A percentile compares a stretch with the other conserved stretches of the same genome.
Evolutionary conservation across 257 asterid species (phyloP).

Genomic region (Przewalskia tangutica): DNA sequence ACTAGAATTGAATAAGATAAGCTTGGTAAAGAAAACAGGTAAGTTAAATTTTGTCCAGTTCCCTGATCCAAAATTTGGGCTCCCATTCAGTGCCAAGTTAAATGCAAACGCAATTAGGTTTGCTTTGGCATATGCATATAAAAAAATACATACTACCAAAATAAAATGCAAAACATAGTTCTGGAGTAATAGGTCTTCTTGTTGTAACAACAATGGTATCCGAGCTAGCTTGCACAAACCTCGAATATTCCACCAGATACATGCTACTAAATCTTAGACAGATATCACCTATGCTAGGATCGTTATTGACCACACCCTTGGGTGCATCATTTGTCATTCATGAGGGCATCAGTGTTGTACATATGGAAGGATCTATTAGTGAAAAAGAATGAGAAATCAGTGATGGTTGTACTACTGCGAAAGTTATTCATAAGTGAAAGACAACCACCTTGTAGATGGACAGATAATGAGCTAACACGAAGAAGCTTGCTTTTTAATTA

Average conservation of each 20-base stretch:
- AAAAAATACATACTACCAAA: background rate
- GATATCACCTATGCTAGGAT: background rate
- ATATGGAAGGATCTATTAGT: background rate
- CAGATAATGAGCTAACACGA: background rate
- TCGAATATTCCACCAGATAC: background rate
- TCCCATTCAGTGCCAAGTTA: background rate
- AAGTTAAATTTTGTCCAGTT: background rate
- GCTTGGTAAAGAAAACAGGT: background rate
- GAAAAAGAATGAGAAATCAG: background rate
- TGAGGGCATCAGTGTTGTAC: background rate
- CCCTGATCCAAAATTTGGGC: background rate
- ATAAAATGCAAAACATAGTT: background rate
- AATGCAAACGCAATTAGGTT: background rate
- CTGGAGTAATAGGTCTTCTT: background rate
- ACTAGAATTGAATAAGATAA: background rate
- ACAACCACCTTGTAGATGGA: background rate
- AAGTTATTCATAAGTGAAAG: background rate
- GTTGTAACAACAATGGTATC: background rate
- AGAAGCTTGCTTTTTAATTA: background rate
- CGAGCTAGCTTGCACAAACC: background rate
- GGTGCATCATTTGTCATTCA: too few species aligned
- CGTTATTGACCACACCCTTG: background rate
- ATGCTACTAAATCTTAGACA: too few species aligned
- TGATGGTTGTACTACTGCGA: background rate
- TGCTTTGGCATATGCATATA: background rate